Evolutionary conservation across 2,329 filamentous ascomycete species (phyloP).

Genomic region (Fusarium coffeatum): DNA sequence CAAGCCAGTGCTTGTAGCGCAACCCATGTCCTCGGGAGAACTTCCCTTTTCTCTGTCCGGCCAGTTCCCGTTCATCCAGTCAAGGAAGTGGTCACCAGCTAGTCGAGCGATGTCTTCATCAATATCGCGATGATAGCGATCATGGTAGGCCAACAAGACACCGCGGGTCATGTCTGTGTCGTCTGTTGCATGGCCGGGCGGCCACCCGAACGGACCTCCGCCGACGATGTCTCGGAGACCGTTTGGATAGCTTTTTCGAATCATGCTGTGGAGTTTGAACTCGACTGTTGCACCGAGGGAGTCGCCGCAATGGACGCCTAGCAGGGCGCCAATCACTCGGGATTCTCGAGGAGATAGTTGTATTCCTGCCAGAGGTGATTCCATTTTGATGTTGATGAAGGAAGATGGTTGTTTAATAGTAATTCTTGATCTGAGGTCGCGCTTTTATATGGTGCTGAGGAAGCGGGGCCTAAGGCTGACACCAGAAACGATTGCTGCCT

Average conservation of each 20-base stretch:
- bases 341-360: conserved; percentile 36
- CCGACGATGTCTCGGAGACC: conserved; percentile 57
- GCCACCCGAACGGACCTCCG: conserved; percentile 58
- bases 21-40: conserved; percentile 55
- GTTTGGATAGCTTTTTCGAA: conserved; percentile 50
- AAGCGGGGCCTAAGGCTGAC: background rate
- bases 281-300: conserved; percentile 60
- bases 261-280: conserved; percentile 52
- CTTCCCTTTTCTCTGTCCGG: conserved; percentile 51
- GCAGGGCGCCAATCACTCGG: conserved; percentile 56
- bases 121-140: conserved; percentile 17
- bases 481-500: background rate
- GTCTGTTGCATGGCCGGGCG: conserved; percentile 59
- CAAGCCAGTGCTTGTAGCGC: conserved; percentile 53
- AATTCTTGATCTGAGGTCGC: no score
- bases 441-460: background rate
- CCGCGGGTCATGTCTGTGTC: conserved; percentile 61
- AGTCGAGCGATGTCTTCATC: conserved; percentile 48
- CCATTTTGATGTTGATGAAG: conserved; percentile 1
- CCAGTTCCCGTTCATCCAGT: conserved; percentile 58
- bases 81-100: conserved; percentile 55
- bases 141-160: conserved; percentile 57
- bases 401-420: background rate
- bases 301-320: conserved; percentile 61
- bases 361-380: background rate